Evolutionary conservation across 106 monocot species (phyloP).

Genomic region (Triglochin maritima): DNA sequence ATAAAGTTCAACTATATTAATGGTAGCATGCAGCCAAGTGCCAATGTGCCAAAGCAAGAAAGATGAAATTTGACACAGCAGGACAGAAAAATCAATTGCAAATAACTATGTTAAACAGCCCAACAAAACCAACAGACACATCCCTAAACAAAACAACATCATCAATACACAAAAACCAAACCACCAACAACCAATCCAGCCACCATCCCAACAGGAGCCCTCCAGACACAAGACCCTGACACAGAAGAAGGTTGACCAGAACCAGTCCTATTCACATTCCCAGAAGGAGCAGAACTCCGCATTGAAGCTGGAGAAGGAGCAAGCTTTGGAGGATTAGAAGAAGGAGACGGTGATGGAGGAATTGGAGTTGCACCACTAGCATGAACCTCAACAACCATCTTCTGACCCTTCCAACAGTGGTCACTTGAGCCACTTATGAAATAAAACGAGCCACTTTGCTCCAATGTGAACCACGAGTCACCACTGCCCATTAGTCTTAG

Average conservation of each 20-base stretch:
- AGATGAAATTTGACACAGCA: too few species aligned
- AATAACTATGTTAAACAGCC: too few species aligned
- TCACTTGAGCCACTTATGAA: conserved; percentile 46
- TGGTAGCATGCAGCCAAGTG: too few species aligned
- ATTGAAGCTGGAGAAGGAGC: too few species aligned
- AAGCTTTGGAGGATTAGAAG: too few species aligned
- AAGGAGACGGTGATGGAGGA: too few species aligned
- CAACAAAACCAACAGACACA: neutral
- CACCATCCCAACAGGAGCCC: neutral
- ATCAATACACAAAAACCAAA: neutral
- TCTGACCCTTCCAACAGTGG: conserved; percentile 41
- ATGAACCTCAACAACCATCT: conserved; percentile 43
- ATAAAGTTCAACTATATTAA: too few species aligned
- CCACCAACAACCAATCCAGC: neutral
- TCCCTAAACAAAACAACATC: neutral
- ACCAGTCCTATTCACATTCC: too few species aligned
- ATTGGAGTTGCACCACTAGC: neutral
- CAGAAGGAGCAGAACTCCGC: too few species aligned
- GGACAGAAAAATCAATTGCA: too few species aligned
- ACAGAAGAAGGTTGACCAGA: neutral
- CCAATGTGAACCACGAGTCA: conserved; percentile 30
- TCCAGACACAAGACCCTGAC: neutral
- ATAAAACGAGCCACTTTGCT: conserved; percentile 50
- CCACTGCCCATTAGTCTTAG: conserved; percentile 29
- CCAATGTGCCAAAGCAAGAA: too few species aligned